Conservation (phyloP, 176 grass and related monocot species). For the Paspalum vaginatum region DNA sequence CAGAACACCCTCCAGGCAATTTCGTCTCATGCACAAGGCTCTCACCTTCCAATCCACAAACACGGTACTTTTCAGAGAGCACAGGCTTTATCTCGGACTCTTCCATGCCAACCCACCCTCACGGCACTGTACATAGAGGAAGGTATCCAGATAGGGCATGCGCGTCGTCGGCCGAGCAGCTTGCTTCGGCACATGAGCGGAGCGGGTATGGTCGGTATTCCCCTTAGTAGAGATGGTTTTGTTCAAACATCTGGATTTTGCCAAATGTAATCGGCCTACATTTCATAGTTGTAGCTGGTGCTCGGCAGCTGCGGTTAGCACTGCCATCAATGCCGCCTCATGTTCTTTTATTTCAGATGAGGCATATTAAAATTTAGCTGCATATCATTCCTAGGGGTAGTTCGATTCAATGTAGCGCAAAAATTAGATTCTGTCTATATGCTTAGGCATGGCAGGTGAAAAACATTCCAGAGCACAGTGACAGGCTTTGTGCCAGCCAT, state of each 20-base stretch:
- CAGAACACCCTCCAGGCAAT: constrained; percentile 56
- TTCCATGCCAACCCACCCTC: constrained; percentile 48
- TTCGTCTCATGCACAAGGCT: constrained; percentile 63
- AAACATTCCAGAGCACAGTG: constrained; percentile 32
- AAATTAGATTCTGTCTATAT: constrained; percentile 56
- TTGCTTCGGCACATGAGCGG: constrained; percentile 31
- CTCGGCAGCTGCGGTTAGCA: constrained; percentile 38
- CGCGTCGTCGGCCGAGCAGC: constrained; percentile 46
- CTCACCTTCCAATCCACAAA: constrained; percentile 63
- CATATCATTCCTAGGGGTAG: constrained; percentile 52
- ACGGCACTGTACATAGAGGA: constrained; percentile 87
- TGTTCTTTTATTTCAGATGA: constrained; percentile 65
- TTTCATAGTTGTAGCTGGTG: constrained; percentile 56
- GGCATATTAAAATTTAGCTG: constrained; percentile 60
- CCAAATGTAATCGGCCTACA: constrained; percentile 64
- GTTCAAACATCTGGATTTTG: constrained; percentile 92
- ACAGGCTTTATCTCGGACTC: constrained; percentile 49
- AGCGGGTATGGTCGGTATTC: constrained; percentile 48
- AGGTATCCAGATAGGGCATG: constrained; percentile 66
- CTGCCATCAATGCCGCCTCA: constrained; percentile 51
- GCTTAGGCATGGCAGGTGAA: constrained; percentile 45
- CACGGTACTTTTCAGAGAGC: constrained; percentile 75
- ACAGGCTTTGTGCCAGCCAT: constrained; percentile 31
- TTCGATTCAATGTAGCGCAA: constrained; percentile 42
- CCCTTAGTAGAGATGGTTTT: constrained; percentile 65